phyloP scores from a whole-genome alignment of 371 early-diverging fungal genomes.

The Blyttiomyces sp. region DNA sequence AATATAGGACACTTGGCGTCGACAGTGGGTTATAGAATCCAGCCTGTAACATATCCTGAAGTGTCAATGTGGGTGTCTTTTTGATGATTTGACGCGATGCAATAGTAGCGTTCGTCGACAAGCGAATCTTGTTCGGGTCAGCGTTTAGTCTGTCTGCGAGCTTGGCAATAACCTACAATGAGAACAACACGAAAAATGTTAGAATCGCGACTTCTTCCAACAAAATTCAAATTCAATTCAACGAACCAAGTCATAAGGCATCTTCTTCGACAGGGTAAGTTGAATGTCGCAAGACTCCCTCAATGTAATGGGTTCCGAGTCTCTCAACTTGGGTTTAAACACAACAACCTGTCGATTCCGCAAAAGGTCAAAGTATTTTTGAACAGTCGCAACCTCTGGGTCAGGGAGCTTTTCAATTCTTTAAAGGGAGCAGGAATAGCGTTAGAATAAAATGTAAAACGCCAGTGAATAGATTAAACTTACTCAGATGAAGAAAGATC shows the following conservation, averaged over 20 bases:
- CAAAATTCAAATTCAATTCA: background rate
- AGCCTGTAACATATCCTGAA: conserved; percentile 61
- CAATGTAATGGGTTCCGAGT: conserved; percentile 28
- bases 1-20: conserved; percentile 52
- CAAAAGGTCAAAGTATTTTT: conserved; percentile 71
- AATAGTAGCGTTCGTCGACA: conserved; percentile 44
- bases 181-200: background rate
- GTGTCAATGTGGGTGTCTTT: conserved; percentile 43
- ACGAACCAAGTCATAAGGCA: conserved; percentile 57
- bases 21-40: conserved; percentile 21
- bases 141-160: conserved; percentile 58
- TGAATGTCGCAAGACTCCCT: conserved; percentile 32
- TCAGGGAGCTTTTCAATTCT: too few species aligned
- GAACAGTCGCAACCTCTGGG: conserved; percentile 46
- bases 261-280: conserved; percentile 62
- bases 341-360: conserved; percentile 61
- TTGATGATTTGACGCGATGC: conserved; percentile 44
- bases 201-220: background rate
- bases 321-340: conserved; percentile 61
- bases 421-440: background rate
- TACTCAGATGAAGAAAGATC: conserved; percentile 55
- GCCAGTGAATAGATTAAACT: conserved; percentile 6
- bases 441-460: background rate
- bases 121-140: conserved; percentile 66
- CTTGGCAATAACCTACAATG: conserved; percentile 37